phyloP scores from a whole-genome alignment of 441 rosid species.

The Kokia cookei region DNA sequence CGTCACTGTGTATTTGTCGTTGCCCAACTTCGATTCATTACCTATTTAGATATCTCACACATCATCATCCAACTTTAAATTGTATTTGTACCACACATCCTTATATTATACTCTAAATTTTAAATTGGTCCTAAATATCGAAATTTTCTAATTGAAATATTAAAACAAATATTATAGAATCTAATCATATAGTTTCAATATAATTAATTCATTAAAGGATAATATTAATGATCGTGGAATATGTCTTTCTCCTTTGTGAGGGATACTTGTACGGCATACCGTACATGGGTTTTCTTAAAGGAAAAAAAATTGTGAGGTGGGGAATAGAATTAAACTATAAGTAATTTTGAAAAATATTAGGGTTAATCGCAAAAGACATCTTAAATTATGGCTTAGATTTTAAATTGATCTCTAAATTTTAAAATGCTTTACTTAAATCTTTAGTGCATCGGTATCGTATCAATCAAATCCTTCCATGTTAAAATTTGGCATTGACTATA shows the following conservation, averaged over 20 bases:
- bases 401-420: too few relatives aligned
- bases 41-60: neutral
- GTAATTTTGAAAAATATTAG: neutral
- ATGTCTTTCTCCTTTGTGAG: neutral
- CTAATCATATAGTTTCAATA: neutral
- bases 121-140: too few relatives aligned
- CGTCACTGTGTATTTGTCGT: slow-evolving; percentile 20
- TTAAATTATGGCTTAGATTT: too few relatives aligned
- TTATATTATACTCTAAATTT: too few relatives aligned
- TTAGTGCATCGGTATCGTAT: too few relatives aligned
- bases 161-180: slow-evolving; percentile 6
- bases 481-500: too few relatives aligned
- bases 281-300: neutral
- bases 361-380: too few relatives aligned
- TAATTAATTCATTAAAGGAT: neutral
- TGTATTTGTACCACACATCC: too few relatives aligned
- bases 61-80: neutral
- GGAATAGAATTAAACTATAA: neutral
- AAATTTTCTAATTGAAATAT: too few relatives aligned
- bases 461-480: too few relatives aligned
- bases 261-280: neutral
- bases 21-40: slow-evolving; percentile 16
- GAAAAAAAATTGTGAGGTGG: neutral
- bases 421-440: too few relatives aligned
- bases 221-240: neutral